Conservation (phyloP, 495 filamentous ascomycete genomes). For the Staphylotrichum tortipilum region DNA sequence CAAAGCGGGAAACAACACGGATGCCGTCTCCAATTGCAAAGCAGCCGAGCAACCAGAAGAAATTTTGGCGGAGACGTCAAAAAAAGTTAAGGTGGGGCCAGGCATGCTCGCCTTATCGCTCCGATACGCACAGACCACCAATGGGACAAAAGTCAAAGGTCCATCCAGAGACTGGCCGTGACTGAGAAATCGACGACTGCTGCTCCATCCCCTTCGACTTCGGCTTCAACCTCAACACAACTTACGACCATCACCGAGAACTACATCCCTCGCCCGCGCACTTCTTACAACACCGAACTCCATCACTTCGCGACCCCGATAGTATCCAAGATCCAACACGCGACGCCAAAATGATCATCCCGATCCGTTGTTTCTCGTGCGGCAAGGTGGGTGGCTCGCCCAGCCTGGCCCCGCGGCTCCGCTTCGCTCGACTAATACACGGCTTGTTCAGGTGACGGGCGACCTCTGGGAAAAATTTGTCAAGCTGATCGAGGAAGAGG, state of each 20-base stretch:
- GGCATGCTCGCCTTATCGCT: constrained; percentile 18
- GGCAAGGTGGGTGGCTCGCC: constrained; percentile 61
- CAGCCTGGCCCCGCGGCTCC: background rate
- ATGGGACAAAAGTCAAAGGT: constrained; percentile 9
- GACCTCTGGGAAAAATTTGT: constrained; percentile 97
- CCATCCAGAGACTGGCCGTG: constrained; percentile 8
- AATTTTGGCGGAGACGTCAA: constrained; percentile 26
- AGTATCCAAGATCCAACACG: background rate
- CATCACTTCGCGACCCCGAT: background rate
- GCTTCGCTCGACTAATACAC: constrained; percentile 13
- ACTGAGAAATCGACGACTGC: too few species aligned
- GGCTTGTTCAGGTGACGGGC: constrained; percentile 74
- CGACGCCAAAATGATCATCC: constrained; percentile 78
- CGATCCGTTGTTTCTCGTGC: constrained; percentile 96
- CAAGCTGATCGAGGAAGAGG: constrained; percentile 69
- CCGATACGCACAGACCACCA: constrained; percentile 24
- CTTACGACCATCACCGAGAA: too few species aligned
- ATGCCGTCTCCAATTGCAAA: constrained; percentile 9
- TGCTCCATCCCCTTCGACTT: too few species aligned
- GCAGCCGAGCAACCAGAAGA: constrained; percentile 13
- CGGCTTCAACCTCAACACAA: too few species aligned
- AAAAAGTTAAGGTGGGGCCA: constrained; percentile 30
- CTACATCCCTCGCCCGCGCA: too few species aligned
- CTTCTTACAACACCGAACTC: too few species aligned
- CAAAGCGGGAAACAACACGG: constrained; percentile 2